Evolutionary conservation across 2,329 filamentous ascomycete species (phyloP), one percentile per base, ranked within the genome.

Genomic region (Alternaria ventricosa): DNA sequence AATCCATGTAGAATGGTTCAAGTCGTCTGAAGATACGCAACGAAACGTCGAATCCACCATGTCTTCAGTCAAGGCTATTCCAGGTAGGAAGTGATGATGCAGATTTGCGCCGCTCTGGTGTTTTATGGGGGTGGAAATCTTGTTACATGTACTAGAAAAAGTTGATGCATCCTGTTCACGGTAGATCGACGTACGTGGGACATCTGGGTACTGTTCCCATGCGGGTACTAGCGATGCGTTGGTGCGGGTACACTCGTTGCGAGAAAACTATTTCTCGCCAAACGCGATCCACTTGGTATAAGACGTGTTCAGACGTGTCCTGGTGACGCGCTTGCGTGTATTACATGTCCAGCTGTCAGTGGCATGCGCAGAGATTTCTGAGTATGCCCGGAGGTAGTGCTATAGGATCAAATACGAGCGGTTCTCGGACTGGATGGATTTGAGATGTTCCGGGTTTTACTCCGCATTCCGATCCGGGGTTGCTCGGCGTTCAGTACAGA

Each of bases 271-370:
- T 57, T 49, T 25, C 41, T 46, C 44, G 25, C 51, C 13, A 36
- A 46, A 47, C 20, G 15, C 20, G 51, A 56, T 61, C 58, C 58
- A 61, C 58, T 43, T 57, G 53, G 55, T 36, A 15, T 15, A 61
- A 11, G 44, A 45, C 58, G 53, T 45, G 46, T 43, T 36, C 18
- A 49, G 55, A 41, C 36, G 23, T 30, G 36, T 61, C 15, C 20
- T 51, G 25, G 44, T 55, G 49, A 57, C 27, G 54, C 54, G 55
- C 36, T 61, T 57, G 54, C 33, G 54, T 44, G 59, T 36, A 45
- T 28, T 22, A 23, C 33, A 33, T 15, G 30, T 18, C 33, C 8
- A 41, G 15, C 33, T 41, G 33, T 36, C 43, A 25, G 51, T 44
- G 46, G 22, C 33, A 8, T 36, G 41, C 20, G 46, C 45, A 51